phyloP scores from a whole-genome alignment of 495 filamentous ascomycete genomes.

The Collariella sp. region DNA sequence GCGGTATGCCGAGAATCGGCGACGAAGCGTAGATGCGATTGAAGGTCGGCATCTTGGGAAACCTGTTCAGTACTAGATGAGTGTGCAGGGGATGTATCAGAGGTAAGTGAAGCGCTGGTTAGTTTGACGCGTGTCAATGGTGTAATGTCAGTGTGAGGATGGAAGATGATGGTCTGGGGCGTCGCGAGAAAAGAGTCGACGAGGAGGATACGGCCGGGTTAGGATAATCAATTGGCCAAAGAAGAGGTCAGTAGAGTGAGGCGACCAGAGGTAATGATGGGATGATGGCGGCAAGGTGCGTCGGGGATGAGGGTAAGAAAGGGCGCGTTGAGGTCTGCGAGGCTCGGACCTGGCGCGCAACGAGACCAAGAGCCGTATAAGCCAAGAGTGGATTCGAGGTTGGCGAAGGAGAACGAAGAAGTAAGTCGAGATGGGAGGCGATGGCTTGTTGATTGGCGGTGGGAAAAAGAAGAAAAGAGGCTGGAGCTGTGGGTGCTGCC shows the following conservation, averaged over 20 bases:
- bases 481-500: constrained; percentile 14
- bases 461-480: constrained; percentile 1
- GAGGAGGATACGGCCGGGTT: constrained; percentile 15
- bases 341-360: constrained; percentile 3
- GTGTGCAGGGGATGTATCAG: constrained; percentile 19
- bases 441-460: constrained; percentile 1
- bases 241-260: constrained; percentile 4
- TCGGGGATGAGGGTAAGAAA: neutral
- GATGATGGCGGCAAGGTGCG: constrained; percentile 5
- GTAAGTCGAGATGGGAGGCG: neutral
- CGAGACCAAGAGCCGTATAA: constrained; percentile 4
- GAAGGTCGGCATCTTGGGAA: constrained; percentile 39
- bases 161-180: neutral
- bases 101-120: constrained; percentile 19
- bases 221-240: constrained; percentile 26
- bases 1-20: constrained; percentile 44
- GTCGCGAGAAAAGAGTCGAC: neutral
- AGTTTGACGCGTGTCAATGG: constrained; percentile 14
- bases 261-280: constrained; percentile 5
- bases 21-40: constrained; percentile 39
- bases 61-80: constrained; percentile 31
- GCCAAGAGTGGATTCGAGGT: neutral
- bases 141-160: neutral
- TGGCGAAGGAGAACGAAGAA: neutral
- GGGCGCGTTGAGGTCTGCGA: constrained; percentile 13